Evolutionary conservation across 1,139 yeast species (phyloP), one percentile per base, ranked within the genome.

Genomic region (Lodderomyces beijingensis): DNA sequence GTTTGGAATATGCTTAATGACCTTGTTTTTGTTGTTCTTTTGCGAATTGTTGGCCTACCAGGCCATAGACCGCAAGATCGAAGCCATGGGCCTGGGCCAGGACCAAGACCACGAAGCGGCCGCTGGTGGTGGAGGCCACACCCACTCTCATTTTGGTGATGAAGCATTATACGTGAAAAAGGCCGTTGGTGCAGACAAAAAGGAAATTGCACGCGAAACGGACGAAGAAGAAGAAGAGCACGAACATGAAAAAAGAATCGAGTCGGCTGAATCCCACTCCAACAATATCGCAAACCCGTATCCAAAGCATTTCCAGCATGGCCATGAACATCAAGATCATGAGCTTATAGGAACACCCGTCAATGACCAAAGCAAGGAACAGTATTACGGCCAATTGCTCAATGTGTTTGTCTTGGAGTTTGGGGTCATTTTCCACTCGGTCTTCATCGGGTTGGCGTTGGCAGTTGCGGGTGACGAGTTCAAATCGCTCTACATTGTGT

Each of bases 381-480:
- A 54, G 32, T 70, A 72, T 45, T 59, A 61, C 36, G 74, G 74
- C 3, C 77, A 67, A 46, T 52, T 67, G 36, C 43, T 60, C 2
- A 45, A 47, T 31, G 75, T 83, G 5, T 65, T 80, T 34, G 76
- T 83, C 19, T 66, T 85, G 41, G 95, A 85, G 54, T 81, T 83
- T 47, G 95, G 94, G 46, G 73, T 85, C 29, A 59, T 85, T 26
- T 83, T 85, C 70, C 95, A 85, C 59, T 83, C 94, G 3, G 79
- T 84, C 2, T 79, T 85, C 52, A 73, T 84, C 32, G 95, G 95
- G 25, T 63, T 85, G 31, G 70, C 89, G 0, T 63, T 85, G 37
- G 87, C 91, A 3, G 78, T 78, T 14, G 70, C 86, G 10, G 79
- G 84, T 20, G 74, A 69, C 12, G 95, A 86, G 53, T 87, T 86